Evolutionary conservation across 2,329 filamentous ascomycete species (phyloP), one percentile per base, ranked within the genome.

Genomic region (Cadophora malorum): DNA sequence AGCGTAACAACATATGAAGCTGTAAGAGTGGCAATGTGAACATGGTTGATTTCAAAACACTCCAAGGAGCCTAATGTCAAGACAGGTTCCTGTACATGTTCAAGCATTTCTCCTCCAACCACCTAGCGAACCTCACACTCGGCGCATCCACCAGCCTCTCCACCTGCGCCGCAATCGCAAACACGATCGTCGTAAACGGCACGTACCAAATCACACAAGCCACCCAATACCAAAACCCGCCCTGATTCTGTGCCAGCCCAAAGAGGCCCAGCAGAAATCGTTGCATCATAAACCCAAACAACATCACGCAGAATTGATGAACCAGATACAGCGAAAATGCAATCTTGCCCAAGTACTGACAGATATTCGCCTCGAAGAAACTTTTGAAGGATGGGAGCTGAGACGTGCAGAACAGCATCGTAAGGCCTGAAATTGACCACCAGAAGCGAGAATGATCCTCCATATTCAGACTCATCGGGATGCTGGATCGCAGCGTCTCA

Each of bases 101-200:
- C 14, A 85, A 78, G 77, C 82, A 80, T 3, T 80, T 82, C 14
- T 79, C 76, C 75, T 89, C 87, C 14, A 89, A 80, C 4, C 78
- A 77, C 45, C 84, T 81, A 83, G 85, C 88, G 73, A 88, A 88
- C 16, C 88, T 70, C 73, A 89, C 87, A 6, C 84, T 84, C 16
- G 82, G 82, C 7, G 79, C 75, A 76, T 89, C 87, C 21, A 89
- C 81, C 4, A 78, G 77, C 38, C 85, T 81, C 62, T 74, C 72
- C 14, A 81, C 79, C 83, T 86, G 88, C 7, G 68, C 69, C n/a
- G 71, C 68, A 4, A 89, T 78, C 0, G 83, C 78, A 56, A 83
- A 76, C 12, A 80, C 80, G 6, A 79, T 19, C 4, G 79, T 55
- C 75, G 82, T 81, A 53, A 73, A 74, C 4, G 67, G 35, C 31